Evolutionary conservation across 148 eudicot genomes (phyloP).

Genomic region (Chenopodium formosanum): DNA sequence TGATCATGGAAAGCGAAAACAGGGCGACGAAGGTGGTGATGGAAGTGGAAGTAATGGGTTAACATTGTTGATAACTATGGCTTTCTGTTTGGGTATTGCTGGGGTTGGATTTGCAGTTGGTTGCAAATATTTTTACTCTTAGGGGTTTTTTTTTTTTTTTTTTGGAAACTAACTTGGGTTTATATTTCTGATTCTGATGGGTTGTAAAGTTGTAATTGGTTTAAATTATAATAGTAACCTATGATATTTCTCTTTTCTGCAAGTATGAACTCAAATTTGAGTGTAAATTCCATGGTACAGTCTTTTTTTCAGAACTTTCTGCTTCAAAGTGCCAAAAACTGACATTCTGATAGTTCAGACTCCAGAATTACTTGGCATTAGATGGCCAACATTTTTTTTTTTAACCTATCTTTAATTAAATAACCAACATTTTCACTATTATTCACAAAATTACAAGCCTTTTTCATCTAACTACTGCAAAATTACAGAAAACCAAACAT

Average conservation of each 20-base stretch:
- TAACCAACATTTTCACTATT: too few relatives aligned
- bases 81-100: conserved; percentile 55
- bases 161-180: not conserved
- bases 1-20: not conserved
- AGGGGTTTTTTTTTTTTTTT: not conserved
- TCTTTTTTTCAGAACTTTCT: not conserved
- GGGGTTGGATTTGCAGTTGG: conserved; percentile 52
- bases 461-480: too few relatives aligned
- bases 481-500: too few relatives aligned
- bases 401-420: too few relatives aligned
- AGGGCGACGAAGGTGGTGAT: conserved; percentile 4
- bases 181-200: not conserved
- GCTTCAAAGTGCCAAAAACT: not conserved
- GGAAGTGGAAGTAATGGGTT: conserved; percentile 24
- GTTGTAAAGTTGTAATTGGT: not conserved
- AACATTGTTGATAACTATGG: conserved; percentile 38
- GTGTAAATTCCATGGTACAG: not conserved
- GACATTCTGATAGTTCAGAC: not conserved
- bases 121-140: conserved; percentile 30
- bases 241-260: not conserved
- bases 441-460: too few relatives aligned
- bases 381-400: too few relatives aligned
- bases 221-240: not conserved
- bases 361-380: not conserved
- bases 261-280: not conserved